Evolutionary conservation across 2,329 filamentous ascomycete genomes (phyloP).

Genomic region (Penicillium hordei): DNA sequence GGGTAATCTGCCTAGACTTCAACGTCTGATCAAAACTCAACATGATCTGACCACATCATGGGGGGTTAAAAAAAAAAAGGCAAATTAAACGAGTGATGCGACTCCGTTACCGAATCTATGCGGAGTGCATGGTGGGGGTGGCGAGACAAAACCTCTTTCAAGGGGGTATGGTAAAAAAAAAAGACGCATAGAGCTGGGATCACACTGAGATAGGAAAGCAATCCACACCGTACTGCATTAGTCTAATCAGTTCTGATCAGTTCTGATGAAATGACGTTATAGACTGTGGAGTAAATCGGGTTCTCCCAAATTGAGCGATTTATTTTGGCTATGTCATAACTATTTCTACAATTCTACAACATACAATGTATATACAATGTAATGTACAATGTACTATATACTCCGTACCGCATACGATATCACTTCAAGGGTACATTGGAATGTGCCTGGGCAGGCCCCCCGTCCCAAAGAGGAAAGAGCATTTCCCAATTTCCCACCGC

Average conservation of each 20-base stretch:
- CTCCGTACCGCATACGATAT: no score
- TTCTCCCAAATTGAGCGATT: constrained; percentile 2
- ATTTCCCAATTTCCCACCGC: background rate
- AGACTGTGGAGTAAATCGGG: constrained; percentile 1
- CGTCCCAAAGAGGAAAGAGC: background rate
- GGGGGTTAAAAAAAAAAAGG: background rate
- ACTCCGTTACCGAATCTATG: background rate
- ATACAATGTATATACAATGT: no score
- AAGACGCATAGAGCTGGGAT: background rate
- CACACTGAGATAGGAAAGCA: background rate
- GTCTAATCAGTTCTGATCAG: background rate
- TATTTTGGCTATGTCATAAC: background rate
- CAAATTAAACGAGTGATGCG: background rate
- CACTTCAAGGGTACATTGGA: background rate
- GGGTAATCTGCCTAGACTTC: background rate
- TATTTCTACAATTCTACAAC: no score
- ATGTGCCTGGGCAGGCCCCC: background rate
- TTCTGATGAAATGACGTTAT: constrained; percentile 5
- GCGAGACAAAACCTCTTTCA: constrained; percentile 1
- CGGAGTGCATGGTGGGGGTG: constrained; percentile 15
- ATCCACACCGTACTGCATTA: background rate
- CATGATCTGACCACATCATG: constrained; percentile 4
- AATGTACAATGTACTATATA: no score
- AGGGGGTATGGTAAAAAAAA: background rate
- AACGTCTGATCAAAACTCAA: constrained; percentile 4